Conservation (phyloP, 257 asterid genomes). For the Salvia splendens region DNA sequence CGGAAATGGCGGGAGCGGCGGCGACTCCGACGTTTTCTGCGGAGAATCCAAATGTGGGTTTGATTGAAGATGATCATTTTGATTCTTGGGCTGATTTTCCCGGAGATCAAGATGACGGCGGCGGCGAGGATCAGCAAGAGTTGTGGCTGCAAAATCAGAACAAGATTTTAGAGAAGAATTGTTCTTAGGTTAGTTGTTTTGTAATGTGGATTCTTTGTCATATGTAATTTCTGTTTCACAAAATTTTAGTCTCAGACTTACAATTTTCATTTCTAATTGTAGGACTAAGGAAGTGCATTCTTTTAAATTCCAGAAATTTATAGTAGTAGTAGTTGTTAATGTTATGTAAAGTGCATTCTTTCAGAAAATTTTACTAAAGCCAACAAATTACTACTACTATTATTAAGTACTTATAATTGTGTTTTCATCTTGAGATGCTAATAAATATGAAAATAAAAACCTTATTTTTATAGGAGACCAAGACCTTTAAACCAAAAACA, state of each 20-base stretch:
- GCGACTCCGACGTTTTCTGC: constrained; percentile 57
- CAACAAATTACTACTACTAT: too few species aligned
- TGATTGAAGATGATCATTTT: constrained; percentile 58
- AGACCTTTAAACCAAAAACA: too few species aligned
- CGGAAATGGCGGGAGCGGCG: constrained; percentile 21
- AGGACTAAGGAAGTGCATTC: too few species aligned
- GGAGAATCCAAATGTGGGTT: constrained; percentile 29
- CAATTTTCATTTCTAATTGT: not conserved
- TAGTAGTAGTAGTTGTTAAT: too few species aligned
- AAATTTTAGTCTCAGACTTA: constrained; percentile 6
- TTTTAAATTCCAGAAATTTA: too few species aligned
- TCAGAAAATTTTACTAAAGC: too few species aligned
- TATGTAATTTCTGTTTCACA: constrained; percentile 13
- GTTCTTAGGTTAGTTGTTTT: constrained; percentile 18
- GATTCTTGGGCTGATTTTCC: constrained; percentile 29
- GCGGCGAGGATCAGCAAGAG: constrained; percentile 49
- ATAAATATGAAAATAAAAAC: too few species aligned
- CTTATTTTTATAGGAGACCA: too few species aligned
- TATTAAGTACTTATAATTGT: too few species aligned
- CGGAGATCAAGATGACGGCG: constrained; percentile 34
- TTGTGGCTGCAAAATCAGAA: constrained; percentile 77
- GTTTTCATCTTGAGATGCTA: too few species aligned
- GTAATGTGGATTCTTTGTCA: not conserved
- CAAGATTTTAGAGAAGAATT: constrained; percentile 66
- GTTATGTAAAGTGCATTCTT: too few species aligned